Conservation (phyloP, 2,329 filamentous ascomycete species). For the Phialocephala sp. region DNA sequence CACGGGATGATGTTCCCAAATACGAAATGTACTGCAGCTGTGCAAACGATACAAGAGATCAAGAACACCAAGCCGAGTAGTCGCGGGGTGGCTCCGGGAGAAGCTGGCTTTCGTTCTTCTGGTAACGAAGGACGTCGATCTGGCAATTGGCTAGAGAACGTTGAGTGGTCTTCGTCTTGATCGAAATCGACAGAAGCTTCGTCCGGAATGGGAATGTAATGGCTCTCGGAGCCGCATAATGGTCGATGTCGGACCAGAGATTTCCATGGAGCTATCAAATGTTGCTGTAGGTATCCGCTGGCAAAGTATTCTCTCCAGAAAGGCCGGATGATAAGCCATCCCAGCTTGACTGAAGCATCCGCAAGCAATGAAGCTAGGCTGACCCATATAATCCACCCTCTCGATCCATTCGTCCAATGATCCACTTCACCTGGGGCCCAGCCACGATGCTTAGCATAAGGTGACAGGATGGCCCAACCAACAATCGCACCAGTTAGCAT, state of each 20-base stretch:
- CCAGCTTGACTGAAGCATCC: background rate
- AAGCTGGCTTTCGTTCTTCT: no score
- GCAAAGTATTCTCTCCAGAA: background rate
- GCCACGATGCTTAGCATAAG: background rate
- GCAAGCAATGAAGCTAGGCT: background rate
- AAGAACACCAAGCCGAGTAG: background rate
- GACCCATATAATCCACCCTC: conserved; percentile 9
- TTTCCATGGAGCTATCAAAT: no score
- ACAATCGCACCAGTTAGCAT: conserved; percentile 2
- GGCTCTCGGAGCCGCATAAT: no score
- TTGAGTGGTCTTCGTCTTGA: no score
- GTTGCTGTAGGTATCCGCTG: background rate
- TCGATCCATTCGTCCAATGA: background rate
- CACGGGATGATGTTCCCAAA: background rate
- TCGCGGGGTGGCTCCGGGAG: no score
- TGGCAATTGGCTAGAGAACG: no score
- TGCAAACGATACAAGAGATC: background rate
- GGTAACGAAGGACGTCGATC: no score
- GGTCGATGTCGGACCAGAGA: no score
- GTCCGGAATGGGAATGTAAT: no score
- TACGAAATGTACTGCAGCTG: background rate
- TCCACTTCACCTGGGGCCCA: background rate
- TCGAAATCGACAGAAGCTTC: no score
- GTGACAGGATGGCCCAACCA: conserved; percentile 1
- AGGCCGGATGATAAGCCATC: background rate